Evolutionary conservation across 306 rosid genomes (phyloP).

Genomic region (Albizia julibrissin): DNA sequence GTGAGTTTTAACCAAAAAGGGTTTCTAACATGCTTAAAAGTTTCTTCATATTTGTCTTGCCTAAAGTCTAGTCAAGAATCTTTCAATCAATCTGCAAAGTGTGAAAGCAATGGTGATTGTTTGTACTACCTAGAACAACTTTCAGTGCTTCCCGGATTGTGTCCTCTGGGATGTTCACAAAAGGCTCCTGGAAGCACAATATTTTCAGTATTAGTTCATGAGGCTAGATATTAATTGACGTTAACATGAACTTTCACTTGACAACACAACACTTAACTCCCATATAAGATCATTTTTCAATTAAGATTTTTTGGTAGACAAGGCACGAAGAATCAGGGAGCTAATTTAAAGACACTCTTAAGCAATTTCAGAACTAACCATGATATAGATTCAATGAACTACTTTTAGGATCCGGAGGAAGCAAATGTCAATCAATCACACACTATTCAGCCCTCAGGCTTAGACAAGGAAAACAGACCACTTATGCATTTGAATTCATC

Average conservation of each 20-base stretch:
- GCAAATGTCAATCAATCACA: not conserved
- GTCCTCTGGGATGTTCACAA: constrained; percentile 91
- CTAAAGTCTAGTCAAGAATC: not conserved
- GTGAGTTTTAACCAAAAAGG: not conserved
- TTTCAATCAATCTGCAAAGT: constrained; percentile 4
- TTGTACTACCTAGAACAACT: constrained; percentile 80
- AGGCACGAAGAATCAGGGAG: not conserved
- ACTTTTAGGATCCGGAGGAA: constrained; percentile 2
- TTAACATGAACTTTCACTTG: constrained; percentile 2
- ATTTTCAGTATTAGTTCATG: not conserved
- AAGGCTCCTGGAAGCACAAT: constrained; percentile 78
- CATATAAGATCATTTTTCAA: not conserved
- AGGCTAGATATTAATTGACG: not conserved
- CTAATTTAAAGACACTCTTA: constrained; percentile 13
- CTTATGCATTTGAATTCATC: constrained; percentile 11
- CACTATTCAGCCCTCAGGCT: not conserved
- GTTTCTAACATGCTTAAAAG: not conserved
- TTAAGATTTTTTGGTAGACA: not conserved
- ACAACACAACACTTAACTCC: not conserved
- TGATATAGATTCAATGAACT: not conserved
- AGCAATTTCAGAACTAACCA: not conserved
- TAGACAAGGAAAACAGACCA: not conserved
- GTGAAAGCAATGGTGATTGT: not conserved
- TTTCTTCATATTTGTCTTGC: not conserved
- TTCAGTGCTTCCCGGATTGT: constrained; percentile 91